phyloP scores from a whole-genome alignment of 225 moss, liverwort and hornwort species.

The Marchantia paleacea region DNA sequence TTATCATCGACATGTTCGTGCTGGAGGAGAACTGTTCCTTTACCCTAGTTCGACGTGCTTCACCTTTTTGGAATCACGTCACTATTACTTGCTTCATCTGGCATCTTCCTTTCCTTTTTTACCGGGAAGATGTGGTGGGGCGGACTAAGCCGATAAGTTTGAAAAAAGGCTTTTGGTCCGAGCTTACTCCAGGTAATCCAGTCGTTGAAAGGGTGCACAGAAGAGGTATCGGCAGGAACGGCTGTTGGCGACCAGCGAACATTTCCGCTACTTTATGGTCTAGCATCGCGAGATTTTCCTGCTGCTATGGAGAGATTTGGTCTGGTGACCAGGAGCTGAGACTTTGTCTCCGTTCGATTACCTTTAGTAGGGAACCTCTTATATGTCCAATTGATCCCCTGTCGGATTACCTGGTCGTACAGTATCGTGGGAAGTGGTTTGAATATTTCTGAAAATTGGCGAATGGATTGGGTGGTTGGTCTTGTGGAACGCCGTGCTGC shows the following conservation, averaged over 20 bases:
- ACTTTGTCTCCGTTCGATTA: background rate
- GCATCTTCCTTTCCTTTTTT: conserved; percentile 3
- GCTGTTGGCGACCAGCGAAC: background rate
- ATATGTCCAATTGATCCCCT: background rate
- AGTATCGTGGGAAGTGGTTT: background rate
- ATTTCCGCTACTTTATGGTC: background rate
- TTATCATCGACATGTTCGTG: background rate
- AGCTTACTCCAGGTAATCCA: background rate
- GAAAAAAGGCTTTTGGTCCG: background rate
- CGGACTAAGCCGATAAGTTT: background rate
- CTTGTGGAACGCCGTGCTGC: background rate
- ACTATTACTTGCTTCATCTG: background rate
- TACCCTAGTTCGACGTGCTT: conserved; percentile 8
- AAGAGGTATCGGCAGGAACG: background rate
- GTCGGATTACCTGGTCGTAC: background rate
- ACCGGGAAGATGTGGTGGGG: background rate
- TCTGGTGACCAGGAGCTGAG: background rate
- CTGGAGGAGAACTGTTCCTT: conserved; percentile 7
- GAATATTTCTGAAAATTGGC: background rate
- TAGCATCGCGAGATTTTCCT: background rate
- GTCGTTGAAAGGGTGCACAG: background rate
- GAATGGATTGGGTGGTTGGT: background rate
- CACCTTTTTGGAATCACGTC: conserved; percentile 4
- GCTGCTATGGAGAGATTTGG: background rate
- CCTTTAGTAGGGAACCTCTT: background rate